Percentiles rank a stretch among this genome's conserved stretches.
phyloP scores from a whole-genome alignment of 345 rosid species.

The Pugionium dolabratum region DNA sequence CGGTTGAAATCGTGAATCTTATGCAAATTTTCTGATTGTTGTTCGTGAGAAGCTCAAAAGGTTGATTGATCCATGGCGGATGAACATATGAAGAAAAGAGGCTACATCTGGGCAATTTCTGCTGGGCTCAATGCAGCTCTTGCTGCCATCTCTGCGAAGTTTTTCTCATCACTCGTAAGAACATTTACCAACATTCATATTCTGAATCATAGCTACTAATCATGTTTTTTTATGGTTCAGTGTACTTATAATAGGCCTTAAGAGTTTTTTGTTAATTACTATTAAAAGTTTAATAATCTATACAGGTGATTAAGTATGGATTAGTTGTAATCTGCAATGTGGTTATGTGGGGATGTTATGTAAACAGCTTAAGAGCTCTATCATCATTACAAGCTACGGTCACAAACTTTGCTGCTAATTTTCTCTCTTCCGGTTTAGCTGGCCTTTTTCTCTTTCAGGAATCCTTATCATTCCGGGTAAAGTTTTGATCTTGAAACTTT shows the following conservation, averaged over 20 bases:
- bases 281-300: background rate
- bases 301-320: slow-evolving; percentile 61
- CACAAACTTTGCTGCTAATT: slow-evolving; percentile 82
- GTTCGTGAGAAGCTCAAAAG: background rate
- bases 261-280: slow-evolving; percentile 8
- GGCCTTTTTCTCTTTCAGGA: slow-evolving; percentile 77
- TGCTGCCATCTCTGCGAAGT: slow-evolving; percentile 78
- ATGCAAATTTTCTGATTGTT: background rate
- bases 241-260: background rate
- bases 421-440: slow-evolving; percentile 79
- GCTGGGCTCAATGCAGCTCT: slow-evolving; percentile 81
- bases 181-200: background rate
- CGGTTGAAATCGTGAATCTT: background rate
- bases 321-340: slow-evolving; percentile 65
- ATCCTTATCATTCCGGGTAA: slow-evolving; percentile 57
- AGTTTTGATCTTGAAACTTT: slow-evolving; percentile 10
- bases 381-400: slow-evolving; percentile 87
- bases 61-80: slow-evolving; percentile 24
- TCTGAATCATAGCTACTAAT: background rate
- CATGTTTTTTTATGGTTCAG: background rate
- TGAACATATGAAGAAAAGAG: slow-evolving; percentile 41
- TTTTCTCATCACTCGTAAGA: slow-evolving; percentile 53
- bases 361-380: slow-evolving; percentile 85
- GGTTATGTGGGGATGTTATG: slow-evolving; percentile 91
- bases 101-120: slow-evolving; percentile 68